These are phyloP conservation scores for Neonectria neomacrospora DNA, from an alignment of 2,329 filamentous ascomycete genomes.

Conservation along the genomic window DNA sequence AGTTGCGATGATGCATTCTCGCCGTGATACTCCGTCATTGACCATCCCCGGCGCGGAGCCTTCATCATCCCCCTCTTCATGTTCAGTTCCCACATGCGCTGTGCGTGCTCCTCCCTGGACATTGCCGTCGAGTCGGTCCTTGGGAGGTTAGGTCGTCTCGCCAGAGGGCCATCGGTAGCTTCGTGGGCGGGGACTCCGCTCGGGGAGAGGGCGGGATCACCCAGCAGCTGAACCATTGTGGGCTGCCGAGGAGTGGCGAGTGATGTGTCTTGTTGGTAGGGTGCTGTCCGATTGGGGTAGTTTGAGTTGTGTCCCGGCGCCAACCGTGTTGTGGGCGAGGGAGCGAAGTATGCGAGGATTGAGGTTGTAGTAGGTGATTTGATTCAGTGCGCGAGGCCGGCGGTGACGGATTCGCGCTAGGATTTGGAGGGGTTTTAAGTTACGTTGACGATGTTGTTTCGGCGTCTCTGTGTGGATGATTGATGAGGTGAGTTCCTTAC, in stretches of 20 bases:
- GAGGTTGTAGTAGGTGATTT: constrained; percentile 19
- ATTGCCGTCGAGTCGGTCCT: constrained; percentile 45
- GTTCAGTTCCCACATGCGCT: constrained; percentile 53
- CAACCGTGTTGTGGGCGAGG: constrained; percentile 17
- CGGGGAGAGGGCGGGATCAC: constrained; percentile 44
- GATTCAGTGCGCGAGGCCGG: constrained; percentile 18
- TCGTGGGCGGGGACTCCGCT: constrained; percentile 40
- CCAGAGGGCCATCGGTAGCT: constrained; percentile 34
- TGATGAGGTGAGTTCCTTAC: constrained; percentile 37
- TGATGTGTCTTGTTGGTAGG: constrained; percentile 19
- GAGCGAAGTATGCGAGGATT: constrained; percentile 18
- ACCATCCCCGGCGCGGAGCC: constrained; percentile 58
- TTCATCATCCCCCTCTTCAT: constrained; percentile 51
- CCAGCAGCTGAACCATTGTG: constrained; percentile 50
- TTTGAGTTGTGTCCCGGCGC: constrained; percentile 5
- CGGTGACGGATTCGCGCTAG: constrained; percentile 22
- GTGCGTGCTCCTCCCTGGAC: constrained; percentile 56
- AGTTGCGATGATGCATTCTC: constrained; percentile 40
- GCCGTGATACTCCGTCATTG: constrained; percentile 57
- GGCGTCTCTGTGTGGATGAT: constrained; percentile 31
- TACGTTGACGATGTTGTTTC: constrained; percentile 38
- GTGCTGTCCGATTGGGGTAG: constrained; percentile 2
- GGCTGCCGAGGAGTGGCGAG: constrained; percentile 6
- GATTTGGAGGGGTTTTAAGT: constrained; percentile 25
- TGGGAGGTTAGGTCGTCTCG: constrained; percentile 38